A percentile compares a stretch with the other conserved stretches of the same genome.
Conservation (phyloP, 768 basidiomycete species). For the Suillus placidus region DNA sequence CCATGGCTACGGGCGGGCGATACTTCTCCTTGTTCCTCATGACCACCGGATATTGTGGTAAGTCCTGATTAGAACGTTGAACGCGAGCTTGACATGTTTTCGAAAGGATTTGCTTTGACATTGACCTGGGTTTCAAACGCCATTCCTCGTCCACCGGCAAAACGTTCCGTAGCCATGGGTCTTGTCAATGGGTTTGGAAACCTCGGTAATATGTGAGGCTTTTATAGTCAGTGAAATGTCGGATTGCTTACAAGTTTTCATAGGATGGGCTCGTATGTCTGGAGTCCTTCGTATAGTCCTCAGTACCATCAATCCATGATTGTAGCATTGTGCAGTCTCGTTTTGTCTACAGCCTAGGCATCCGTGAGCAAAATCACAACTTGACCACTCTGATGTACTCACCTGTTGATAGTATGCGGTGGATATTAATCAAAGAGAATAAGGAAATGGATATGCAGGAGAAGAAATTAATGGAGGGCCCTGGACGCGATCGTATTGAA, state of each 20-base stretch:
- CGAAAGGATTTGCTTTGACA: slow-evolving; percentile 44
- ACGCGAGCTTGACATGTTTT: not conserved
- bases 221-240: not conserved
- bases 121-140: slow-evolving; percentile 66
- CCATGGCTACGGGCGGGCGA: slow-evolving; percentile 51
- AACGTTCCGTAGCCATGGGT: slow-evolving; percentile 56
- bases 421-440: slow-evolving; percentile 53
- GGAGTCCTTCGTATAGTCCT: slow-evolving; percentile 65
- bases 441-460: slow-evolving; percentile 53
- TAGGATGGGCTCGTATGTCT: slow-evolving; percentile 63
- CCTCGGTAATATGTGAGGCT: slow-evolving; percentile 57
- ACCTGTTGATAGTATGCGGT: slow-evolving; percentile 41
- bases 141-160: slow-evolving; percentile 59
- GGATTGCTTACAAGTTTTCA: not conserved
- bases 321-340: slow-evolving; percentile 44
- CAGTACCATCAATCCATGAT: slow-evolving; percentile 64
- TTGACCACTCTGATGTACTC: not conserved
- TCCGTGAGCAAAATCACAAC: slow-evolving; percentile 30
- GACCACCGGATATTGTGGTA: slow-evolving; percentile 52
- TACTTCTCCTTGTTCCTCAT: slow-evolving; percentile 70
- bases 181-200: slow-evolving; percentile 66
- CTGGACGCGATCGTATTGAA: slow-evolving; percentile 52
- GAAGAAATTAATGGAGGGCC: slow-evolving; percentile 43
- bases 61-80: slow-evolving; percentile 6
- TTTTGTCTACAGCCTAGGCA: slow-evolving; percentile 34